Base-by-base conservation (phyloP, 345 rosid species). In the Linum tenue region DNA sequence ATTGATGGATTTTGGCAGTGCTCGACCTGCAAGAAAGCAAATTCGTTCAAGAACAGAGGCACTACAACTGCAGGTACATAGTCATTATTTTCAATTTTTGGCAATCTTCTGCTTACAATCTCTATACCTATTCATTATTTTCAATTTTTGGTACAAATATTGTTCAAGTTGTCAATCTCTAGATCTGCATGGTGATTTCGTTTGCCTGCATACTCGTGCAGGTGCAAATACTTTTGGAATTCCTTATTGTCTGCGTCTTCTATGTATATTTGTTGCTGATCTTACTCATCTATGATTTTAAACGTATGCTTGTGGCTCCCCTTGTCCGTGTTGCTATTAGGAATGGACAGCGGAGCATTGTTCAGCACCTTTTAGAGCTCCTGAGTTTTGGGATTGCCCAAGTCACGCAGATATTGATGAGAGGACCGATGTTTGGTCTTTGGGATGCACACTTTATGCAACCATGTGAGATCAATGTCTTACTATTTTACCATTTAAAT, bases 341-440 rank as follows among this genome's bases (percentile, higher is more conserved):
- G 99, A 94, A 75, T 91, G 99, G 99, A 87, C 99, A 76, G 71
- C 96, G 58, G 92, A 88, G 72, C 97, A 94, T 77, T 87, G 95
- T 78, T 87, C 96, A 66, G 99, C 99, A 73, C 97, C 97, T 50
- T 82, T 84, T 74, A 86, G 97, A 79, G 97, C 99, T 69, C 99
- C 99, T 22, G 99, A 91, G 80, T 82, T 95, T 65, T 95, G 97
- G 97, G 97, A 95, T 72, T 89, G 99, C 80, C 97, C 96, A 37
- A 95, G 99, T 68, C 89, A 95, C 70, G 87, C 80, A n/a, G 90
- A 89, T 78, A 86, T 95, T 68, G 99, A 95, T 71, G 99, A 91
- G 83, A 87, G 97, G 79, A 91, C 92, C 37, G 99, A 95, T 73
- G 83, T 95, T 37, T 95, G 99, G 99, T 95, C 99, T 2, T 79